phyloP scores from a whole-genome alignment of 2,329 filamentous ascomycete species.

The Aaosphaeria arxii region DNA sequence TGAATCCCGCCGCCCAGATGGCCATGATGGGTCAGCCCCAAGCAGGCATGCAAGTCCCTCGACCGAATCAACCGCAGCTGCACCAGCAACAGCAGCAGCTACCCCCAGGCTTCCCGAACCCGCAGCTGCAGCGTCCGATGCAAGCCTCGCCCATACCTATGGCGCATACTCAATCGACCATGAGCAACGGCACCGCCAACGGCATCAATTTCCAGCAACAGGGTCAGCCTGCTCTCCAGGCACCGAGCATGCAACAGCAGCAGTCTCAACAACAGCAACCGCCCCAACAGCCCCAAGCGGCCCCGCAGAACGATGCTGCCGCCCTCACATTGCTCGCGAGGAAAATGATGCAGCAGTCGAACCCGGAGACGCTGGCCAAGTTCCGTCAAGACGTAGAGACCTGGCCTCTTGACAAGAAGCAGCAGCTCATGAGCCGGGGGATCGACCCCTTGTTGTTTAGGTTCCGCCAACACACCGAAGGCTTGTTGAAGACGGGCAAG shows the following conservation, averaged over 20 bases:
- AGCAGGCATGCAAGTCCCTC: constrained; percentile 28
- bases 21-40: constrained; percentile 33
- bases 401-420: constrained; percentile 46
- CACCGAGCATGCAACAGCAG: constrained; percentile 15
- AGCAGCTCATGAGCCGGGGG: constrained; percentile 43
- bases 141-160: constrained; percentile 49
- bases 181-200: constrained; percentile 28
- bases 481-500: constrained; percentile 21
- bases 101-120: constrained; percentile 42
- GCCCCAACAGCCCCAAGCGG: constrained; percentile 5
- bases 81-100: constrained; percentile 43
- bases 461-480: constrained; percentile 49
- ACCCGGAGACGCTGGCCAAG: constrained; percentile 48
- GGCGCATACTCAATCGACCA: constrained; percentile 27
- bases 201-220: constrained; percentile 23
- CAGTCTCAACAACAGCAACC: constrained; percentile 10
- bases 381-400: constrained; percentile 41
- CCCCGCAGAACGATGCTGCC: constrained; percentile 16
- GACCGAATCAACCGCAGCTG: constrained; percentile 38
- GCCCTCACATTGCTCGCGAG: constrained; percentile 46
- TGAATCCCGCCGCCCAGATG: constrained; percentile 28
- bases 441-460: constrained; percentile 51
- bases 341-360: constrained; percentile 46
- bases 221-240: neutral
- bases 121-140: constrained; percentile 50